Evolutionary conservation across 192 early-diverging fungal species (phyloP).

Genomic region (Podila minutissima): DNA sequence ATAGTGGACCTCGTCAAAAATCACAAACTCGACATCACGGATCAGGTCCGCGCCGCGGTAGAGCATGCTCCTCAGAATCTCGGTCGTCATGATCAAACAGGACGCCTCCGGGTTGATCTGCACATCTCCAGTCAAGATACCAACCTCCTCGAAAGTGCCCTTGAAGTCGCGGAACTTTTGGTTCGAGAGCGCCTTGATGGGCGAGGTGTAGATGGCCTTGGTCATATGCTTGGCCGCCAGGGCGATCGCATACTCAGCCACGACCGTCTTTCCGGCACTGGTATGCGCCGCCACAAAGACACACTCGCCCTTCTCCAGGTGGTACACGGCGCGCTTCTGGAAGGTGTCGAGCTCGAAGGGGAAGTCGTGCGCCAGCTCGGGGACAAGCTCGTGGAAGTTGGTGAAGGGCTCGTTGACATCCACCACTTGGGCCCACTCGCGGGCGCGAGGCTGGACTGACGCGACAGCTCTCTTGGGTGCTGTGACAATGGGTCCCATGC

Average conservation of each 20-base stretch:
- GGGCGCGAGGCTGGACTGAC: conserved; percentile 48
- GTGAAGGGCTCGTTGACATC: conserved; percentile 87
- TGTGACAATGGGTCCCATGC: conserved; percentile 9
- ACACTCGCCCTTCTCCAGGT: conserved; percentile 92
- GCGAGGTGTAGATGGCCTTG: conserved; percentile 96
- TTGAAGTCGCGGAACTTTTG: conserved; percentile 99
- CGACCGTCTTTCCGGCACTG: conserved; percentile 97
- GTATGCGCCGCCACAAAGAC: conserved; percentile 99
- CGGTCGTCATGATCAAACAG: conserved; percentile 99
- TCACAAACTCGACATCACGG: conserved; percentile 98
- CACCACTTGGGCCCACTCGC: conserved; percentile 93
- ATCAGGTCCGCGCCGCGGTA: conserved; percentile 97
- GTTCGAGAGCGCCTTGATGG: conserved; percentile 98
- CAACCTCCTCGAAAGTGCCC: conserved; percentile 85
- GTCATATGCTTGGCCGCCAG: conserved; percentile 96
- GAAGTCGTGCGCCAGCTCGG: conserved; percentile 88
- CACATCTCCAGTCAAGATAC: conserved; percentile 97
- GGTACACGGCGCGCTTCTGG: conserved; percentile 97
- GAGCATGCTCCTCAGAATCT: conserved; percentile 97
- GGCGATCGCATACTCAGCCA: conserved; percentile 98
- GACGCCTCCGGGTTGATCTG: conserved; percentile 97
- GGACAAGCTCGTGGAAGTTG: conserved; percentile 91
- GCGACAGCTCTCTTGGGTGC: conserved; percentile 12
- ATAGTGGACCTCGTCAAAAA: conserved; percentile 99
- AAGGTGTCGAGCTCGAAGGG: conserved; percentile 97